Percentiles rank a stretch among this genome's conserved stretches.
phyloP scores from a whole-genome alignment of 768 basidiomycete genomes.

The Hygrocybe punicea region DNA sequence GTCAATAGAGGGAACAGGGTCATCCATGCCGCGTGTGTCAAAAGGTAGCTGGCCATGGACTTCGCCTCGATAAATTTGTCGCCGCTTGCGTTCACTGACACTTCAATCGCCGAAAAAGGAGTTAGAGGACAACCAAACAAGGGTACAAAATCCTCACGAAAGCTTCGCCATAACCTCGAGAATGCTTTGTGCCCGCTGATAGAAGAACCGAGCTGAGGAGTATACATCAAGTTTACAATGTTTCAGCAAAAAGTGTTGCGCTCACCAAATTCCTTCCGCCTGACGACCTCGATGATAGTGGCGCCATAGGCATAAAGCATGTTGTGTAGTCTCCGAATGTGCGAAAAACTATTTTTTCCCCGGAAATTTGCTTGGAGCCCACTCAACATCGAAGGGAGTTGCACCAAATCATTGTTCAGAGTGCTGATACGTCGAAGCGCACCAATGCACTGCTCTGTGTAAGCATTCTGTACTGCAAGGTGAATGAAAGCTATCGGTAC shows the following conservation, averaged over 20 bases:
- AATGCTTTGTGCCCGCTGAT: conserved; percentile 74
- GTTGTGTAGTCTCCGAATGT: conserved; percentile 82
- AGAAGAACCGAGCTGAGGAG: conserved; percentile 67
- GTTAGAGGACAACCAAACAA: background rate
- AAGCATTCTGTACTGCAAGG: conserved; percentile 55
- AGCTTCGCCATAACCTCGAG: conserved; percentile 85
- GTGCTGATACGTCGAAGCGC: conserved; percentile 71
- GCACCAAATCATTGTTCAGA: conserved; percentile 78
- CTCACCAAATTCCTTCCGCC: conserved; percentile 86
- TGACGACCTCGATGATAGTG: conserved; percentile 84
- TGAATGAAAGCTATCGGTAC: conserved; percentile 20
- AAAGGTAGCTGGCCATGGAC: conserved; percentile 86
- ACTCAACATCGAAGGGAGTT: conserved; percentile 62
- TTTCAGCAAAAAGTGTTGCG: conserved; percentile 1
- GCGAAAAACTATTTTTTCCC: conserved; percentile 80
- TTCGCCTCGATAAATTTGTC: conserved; percentile 82
- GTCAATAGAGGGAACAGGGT: conserved; percentile 73
- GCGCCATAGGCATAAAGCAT: conserved; percentile 92
- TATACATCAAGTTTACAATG: conserved; percentile 3
- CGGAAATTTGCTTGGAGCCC: conserved; percentile 70
- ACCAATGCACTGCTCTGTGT: conserved; percentile 62
- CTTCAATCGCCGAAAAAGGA: conserved; percentile 34
- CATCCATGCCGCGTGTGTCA: conserved; percentile 76
- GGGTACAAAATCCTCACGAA: conserved; percentile 50
- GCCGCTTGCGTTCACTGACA: conserved; percentile 72